Evolutionary conservation across 495 filamentous ascomycete genomes (phyloP).

Genomic region (Podospora pseudocomata): DNA sequence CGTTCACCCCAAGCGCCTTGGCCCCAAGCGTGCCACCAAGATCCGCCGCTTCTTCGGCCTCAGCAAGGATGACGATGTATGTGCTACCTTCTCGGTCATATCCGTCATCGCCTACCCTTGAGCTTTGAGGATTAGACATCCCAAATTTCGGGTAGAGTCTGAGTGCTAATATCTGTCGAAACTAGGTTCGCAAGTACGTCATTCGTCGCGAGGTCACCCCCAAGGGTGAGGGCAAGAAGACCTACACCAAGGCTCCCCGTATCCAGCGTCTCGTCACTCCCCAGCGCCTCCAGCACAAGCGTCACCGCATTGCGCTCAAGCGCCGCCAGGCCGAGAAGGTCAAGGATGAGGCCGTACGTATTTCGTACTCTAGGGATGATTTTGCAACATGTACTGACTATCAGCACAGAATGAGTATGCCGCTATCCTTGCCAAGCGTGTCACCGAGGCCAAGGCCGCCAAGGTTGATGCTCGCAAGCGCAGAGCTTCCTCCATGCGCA

Average conservation of each 20-base stretch:
- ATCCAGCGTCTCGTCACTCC: slow-evolving; percentile 99
- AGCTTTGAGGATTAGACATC: slow-evolving; percentile 42
- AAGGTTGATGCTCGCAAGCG: slow-evolving; percentile 92
- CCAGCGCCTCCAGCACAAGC: slow-evolving; percentile 99
- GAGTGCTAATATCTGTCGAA: slow-evolving; percentile 46
- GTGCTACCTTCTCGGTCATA: slow-evolving; percentile 43
- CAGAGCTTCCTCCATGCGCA: slow-evolving; percentile 91
- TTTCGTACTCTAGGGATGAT: background rate
- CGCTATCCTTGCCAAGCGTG: slow-evolving; percentile 88
- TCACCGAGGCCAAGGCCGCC: slow-evolving; percentile 86
- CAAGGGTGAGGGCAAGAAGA: slow-evolving; percentile 91
- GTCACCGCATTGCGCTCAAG: slow-evolving; percentile 94
- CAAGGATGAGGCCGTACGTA: slow-evolving; percentile 97
- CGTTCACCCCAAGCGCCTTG: slow-evolving; percentile 95
- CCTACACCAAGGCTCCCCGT: slow-evolving; percentile 98
- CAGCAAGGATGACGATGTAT: slow-evolving; percentile 99
- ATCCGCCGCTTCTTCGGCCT: slow-evolving; percentile 97
- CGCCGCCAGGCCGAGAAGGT: slow-evolving; percentile 88
- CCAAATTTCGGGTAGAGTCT: slow-evolving; percentile 54
- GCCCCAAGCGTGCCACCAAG: slow-evolving; percentile 99
- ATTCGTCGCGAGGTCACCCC: slow-evolving; percentile 95
- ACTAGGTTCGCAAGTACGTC: slow-evolving; percentile 93
- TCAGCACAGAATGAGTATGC: slow-evolving; percentile 77
- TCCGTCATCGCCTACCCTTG: slow-evolving; percentile 56
- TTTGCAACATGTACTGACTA: slow-evolving; percentile 37